Evolutionary conservation across 176 grass and related monocot species (phyloP), one percentile per base, ranked within the genome.

Genomic region (Themeda triandra): DNA sequence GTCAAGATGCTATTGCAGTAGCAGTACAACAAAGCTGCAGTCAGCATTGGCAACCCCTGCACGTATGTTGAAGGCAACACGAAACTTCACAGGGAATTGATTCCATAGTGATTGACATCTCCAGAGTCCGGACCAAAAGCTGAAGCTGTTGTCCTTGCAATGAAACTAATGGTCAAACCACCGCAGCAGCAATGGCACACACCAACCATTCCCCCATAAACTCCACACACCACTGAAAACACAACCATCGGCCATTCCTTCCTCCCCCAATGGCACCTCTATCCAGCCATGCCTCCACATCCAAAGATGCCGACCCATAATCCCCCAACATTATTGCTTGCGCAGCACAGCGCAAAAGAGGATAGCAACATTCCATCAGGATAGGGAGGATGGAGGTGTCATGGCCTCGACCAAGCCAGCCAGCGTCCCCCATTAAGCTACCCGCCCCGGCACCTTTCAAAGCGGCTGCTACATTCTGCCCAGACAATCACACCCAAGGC

Each of bases 241-340:
- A 56, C 69, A 69, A 17, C 58, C 69, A 78, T 73, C 68, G 15
- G 8, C 14, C 70, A 73, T 31, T 25, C 44, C 66, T 80, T 11
- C 79, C 67, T 81, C 11, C 80, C 79, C 1, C 49, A 53, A 53
- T 62, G 75, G 60, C 18, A 67, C 58, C 67, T 49, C 68, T 39
- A 79, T 33, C 72, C 72, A 82, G 30, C 72, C 79, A 10, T 71
- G 79, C 79, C 32, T 67, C 79, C 79, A 90, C 66, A 71, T 30
- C 35, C 73, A 83, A 82, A 59, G 74, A 78, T 62, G 88, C 66
- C 37, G n/a, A 86, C 74, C 58, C 84, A 87, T 84, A 78, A 69
- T 72, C 75, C 72, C 72, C 49, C 44, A 63, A 29, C 84, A 80
- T 70, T 76, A 75, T 69, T 80, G 80, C 30, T 28, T 39, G 46